A percentile compares a stretch with the other conserved stretches of the same genome.
These are phyloP conservation scores for Stephanodiscus minutulus DNA, from an alignment of 108 stramenopile species.

Conservation along the genomic window DNA sequence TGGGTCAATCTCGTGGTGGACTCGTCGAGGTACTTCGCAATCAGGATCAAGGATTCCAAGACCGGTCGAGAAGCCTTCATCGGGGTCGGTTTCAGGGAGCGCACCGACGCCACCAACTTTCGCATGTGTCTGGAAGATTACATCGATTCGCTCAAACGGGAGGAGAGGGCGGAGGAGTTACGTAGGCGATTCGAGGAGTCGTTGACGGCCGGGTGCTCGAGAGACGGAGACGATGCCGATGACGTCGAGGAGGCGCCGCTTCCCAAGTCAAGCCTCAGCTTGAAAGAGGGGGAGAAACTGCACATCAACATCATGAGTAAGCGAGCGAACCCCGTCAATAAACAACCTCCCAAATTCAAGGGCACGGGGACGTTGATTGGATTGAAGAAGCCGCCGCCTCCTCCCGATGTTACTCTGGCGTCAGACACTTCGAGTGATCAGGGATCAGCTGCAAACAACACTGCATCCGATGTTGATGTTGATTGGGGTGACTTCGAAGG, in stretches of 20 bases:
- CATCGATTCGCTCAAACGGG: conserved; percentile 41
- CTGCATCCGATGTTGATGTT: conserved; percentile 10
- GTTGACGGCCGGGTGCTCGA: background rate
- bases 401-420: conserved; percentile 11
- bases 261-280: conserved; percentile 48
- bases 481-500: conserved; percentile 54
- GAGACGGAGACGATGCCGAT: conserved; percentile 6
- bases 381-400: conserved; percentile 31
- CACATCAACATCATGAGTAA: conserved; percentile 59
- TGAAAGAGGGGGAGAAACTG: conserved; percentile 79
- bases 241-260: background rate
- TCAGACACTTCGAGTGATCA: background rate
- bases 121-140: conserved; percentile 73
- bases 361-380: conserved; percentile 14
- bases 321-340: background rate
- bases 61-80: conserved; percentile 72
- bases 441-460: background rate
- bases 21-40: conserved; percentile 79
- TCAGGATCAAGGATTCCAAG: conserved; percentile 70
- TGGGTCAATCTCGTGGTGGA: conserved; percentile 79
- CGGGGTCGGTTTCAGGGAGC: conserved; percentile 83
- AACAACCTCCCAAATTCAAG: conserved; percentile 17
- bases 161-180: conserved; percentile 52
- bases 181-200: conserved; percentile 41
- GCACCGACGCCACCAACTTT: conserved; percentile 83